Base-by-base conservation (phyloP, 1,284 basidiomycete genomes). In the Ustilago bromivora region DNA sequence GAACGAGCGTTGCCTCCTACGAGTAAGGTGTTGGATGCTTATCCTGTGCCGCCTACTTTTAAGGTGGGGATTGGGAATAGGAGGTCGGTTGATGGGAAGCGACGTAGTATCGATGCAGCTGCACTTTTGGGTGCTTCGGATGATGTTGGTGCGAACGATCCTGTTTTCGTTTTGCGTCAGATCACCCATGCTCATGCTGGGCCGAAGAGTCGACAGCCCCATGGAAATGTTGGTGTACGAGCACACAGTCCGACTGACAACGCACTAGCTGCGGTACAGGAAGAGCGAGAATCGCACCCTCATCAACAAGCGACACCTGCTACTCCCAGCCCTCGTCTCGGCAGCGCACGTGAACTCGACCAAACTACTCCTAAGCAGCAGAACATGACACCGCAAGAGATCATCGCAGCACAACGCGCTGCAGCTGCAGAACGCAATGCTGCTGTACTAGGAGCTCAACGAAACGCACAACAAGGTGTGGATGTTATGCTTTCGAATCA, bases 391-490 rank as follows among this genome's bases (percentile, higher is more conserved):
- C 90, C 91, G 49, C 92, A 93, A 78, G 94, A 96, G 78, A 92
- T 96, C 82, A 96, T 96, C 57, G 93, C 93, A n/a, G 94, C 94
- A 4, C 95, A 97, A 85, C 90, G 95, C 13, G 93, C 92, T 4
- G 92, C 92, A 0, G 91, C 90, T 4, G 89, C 93, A 31, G 95
- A 94, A 6, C 95, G 91, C 70, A 94, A 96, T 84, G 91, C 91
- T 9, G 93, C 94, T 0, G 91, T 96, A 49, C 88, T 96, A 10
- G 93, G 92, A 6, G 91, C 94, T 0, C 92, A 94, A 79, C 88
- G 90, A 7, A 97, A 98, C 84, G 90, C 91, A 2, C 89, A 92
- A 19, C 90, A 94, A 61, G 96, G 95, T 0, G 90, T 96, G 79
- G 95, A 98, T 80, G 90, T 98, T 15, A 87, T 94, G 4, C 88